phyloP scores from a whole-genome alignment of 345 rosid species.

The Acer campestre region DNA sequence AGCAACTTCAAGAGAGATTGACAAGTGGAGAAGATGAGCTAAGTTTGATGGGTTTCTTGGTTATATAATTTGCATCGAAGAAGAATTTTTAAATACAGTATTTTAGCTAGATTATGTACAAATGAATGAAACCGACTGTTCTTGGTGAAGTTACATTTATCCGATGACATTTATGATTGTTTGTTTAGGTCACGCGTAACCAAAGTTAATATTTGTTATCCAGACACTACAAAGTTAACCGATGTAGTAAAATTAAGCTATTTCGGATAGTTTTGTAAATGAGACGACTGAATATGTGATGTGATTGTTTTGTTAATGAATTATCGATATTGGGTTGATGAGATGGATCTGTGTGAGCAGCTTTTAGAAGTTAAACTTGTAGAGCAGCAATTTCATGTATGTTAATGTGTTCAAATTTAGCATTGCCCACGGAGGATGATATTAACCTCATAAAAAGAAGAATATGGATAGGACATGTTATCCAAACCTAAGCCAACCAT shows the following conservation, averaged over 20 bases:
- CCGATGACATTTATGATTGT: not conserved
- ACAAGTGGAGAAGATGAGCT: slow-evolving; percentile 78
- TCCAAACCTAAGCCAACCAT: slow-evolving; percentile 38
- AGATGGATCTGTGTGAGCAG: no score
- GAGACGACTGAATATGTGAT: not conserved
- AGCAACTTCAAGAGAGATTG: slow-evolving; percentile 74
- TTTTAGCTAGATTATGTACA: slow-evolving; percentile 4
- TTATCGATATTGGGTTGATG: not conserved
- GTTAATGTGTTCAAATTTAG: no score
- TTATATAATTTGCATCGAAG: slow-evolving; percentile 2
- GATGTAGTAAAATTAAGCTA: no score
- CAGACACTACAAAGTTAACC: not conserved
- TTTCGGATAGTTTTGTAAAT: no score
- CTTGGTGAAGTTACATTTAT: not conserved
- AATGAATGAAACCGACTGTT: slow-evolving; percentile 9
- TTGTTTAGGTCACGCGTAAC: not conserved
- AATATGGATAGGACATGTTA: slow-evolving; percentile 38
- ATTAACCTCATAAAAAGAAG: slow-evolving; percentile 11
- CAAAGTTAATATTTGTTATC: not conserved
- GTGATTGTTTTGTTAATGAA: not conserved
- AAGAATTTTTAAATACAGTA: not conserved
- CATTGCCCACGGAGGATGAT: not conserved
- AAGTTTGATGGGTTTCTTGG: not conserved
- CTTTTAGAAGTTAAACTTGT: no score
- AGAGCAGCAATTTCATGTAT: no score